phyloP scores from a whole-genome alignment of 192 early-diverging fungal genomes.

The Entrophospora sp. region DNA sequence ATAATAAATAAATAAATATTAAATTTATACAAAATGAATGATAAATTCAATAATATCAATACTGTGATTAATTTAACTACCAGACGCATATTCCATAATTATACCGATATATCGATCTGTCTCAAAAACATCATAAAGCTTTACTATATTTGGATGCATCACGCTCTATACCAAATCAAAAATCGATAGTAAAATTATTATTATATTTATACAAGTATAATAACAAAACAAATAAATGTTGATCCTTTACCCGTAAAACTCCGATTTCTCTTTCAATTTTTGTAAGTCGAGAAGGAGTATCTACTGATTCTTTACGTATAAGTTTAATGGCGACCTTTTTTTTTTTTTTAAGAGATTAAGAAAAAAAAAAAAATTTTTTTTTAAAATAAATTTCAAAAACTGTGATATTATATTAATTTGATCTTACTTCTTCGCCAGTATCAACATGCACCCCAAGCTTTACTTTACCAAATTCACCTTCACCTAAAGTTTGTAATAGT shows the following conservation, averaged over 20 bases:
- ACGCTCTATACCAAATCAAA: constrained; percentile 49
- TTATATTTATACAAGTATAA: constrained; percentile 1
- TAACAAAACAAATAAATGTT: not conserved
- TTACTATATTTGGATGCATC: constrained; percentile 85
- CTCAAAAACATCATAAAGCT: constrained; percentile 91
- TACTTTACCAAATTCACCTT: constrained; percentile 98
- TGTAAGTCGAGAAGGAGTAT: constrained; percentile 67
- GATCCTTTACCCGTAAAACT: constrained; percentile 76
- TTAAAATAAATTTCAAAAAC: not conserved
- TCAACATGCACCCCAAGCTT: constrained; percentile 85
- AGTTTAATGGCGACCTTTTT: constrained; percentile 87
- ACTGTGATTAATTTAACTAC: too few relatives aligned
- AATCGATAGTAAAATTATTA: constrained; percentile 9
- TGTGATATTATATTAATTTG: not conserved
- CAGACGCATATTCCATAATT: constrained; percentile 92
- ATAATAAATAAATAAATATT: constrained; percentile 5
- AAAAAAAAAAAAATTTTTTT: not conserved
- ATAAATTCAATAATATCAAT: not conserved
- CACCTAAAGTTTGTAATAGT: constrained; percentile 90
- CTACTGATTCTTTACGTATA: constrained; percentile 86
- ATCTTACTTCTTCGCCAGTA: constrained; percentile 55
- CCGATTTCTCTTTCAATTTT: constrained; percentile 95
- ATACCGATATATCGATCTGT: constrained; percentile 95
- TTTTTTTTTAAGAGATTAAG: not conserved
- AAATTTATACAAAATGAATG: constrained; percentile 2